Conservation (phyloP, 2,329 filamentous ascomycete species). For the Scedosporium dehoogii region DNA sequence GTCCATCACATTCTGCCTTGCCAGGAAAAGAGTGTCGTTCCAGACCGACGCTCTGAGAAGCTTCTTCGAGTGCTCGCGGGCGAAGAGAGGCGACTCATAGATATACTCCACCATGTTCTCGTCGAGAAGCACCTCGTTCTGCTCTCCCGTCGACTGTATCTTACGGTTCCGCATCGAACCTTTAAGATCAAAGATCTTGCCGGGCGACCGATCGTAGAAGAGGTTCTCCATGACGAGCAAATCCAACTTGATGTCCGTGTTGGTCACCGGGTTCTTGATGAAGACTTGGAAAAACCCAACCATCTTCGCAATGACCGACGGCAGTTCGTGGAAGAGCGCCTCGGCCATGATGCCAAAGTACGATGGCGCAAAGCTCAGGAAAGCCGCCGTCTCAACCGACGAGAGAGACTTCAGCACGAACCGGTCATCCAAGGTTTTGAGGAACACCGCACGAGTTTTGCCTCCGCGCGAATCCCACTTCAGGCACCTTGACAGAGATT, state of each 20-base stretch:
- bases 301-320: slow-evolving; percentile 98
- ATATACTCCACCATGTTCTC: slow-evolving; percentile 99
- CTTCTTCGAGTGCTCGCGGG: slow-evolving; percentile 92
- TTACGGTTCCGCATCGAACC: slow-evolving; percentile 98
- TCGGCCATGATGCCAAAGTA: slow-evolving; percentile 98
- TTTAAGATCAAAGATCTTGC: slow-evolving; percentile 89
- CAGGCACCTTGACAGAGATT: slow-evolving; percentile 86
- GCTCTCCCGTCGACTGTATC: slow-evolving; percentile 88
- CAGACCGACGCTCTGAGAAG: slow-evolving; percentile 79
- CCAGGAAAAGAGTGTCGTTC: slow-evolving; percentile 95
- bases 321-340: slow-evolving; percentile 87
- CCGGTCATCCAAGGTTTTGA: slow-evolving; percentile 92
- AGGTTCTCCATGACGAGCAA: slow-evolving; percentile 94
- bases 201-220: slow-evolving; percentile 88
- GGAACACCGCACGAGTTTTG: slow-evolving; percentile 93
- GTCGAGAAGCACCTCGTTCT: slow-evolving; percentile 91
- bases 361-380: slow-evolving; percentile 88
- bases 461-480: slow-evolving; percentile 98
- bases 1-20: slow-evolving; percentile 96
- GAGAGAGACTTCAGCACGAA: slow-evolving; percentile 89
- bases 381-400: slow-evolving; percentile 84
- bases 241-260: slow-evolving; percentile 89
- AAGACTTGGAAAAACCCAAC: slow-evolving; percentile 95
- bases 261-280: slow-evolving; percentile 88
- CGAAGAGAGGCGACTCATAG: slow-evolving; percentile 91